Base-by-base conservation (phyloP, 2,329 filamentous ascomycete species). In the Ophiosphaerella narmari region DNA sequence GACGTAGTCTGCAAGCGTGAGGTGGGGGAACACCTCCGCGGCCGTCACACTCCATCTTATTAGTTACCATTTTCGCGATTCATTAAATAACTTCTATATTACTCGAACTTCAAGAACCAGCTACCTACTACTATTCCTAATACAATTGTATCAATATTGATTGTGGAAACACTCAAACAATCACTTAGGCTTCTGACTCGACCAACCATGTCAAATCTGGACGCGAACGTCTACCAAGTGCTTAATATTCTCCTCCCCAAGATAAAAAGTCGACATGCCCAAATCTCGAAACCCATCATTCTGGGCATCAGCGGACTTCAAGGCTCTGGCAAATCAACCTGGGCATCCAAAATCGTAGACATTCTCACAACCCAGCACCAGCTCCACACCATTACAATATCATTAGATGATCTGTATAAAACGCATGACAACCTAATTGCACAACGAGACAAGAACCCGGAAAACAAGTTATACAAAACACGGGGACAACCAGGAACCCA, bases 221-320 rank as follows among this genome's bases (percentile, higher is more conserved):
- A 68, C 35, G 38, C 62, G 23, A 70, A 66, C 51, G 64, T 71
- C n/a, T 62, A 56, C 5, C 58, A 50, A 12, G 60, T 62, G 5
- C 63, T 72, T 9, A 56, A 67, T 14, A 44, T 60, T 13, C 57
- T 72, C 7, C 42, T 67, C 4, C 69, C 69, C 2, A 63, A 63
- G 41, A 66, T 72, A 37, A 58, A 54, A 36, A 21, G 52, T 2
- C 54, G 50, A 38, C 58, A 46, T 16, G n/a, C 60, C 43, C 35
- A 32, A n/a, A 62, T 63, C 2, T 54, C 76, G 43, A 82, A 81
- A 16, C 91, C 91, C 24, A 89, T 96, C 73, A 85, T 96, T 70
- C 81, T 97, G 55, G 93, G 91, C 39, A 82, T 97, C 64, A 96
- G 95, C 64, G 93, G 92, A 53, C 85, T 96, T 24, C 93, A 97